Conservation (phyloP, 768 basidiomycete species). For the Daedaleopsis sinensis region DNA sequence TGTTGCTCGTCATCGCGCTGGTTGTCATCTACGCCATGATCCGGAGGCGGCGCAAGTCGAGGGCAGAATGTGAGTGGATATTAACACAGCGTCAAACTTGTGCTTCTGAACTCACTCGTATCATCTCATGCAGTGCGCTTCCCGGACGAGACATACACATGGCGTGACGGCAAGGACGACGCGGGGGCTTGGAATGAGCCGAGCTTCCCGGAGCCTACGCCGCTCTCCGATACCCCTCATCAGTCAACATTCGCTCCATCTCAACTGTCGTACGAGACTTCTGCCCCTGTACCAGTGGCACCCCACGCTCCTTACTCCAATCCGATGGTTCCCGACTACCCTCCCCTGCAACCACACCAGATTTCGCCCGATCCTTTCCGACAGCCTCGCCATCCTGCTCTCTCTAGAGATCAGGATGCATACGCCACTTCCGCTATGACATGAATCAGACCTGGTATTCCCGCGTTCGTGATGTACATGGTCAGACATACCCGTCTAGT, state of each 20-base stretch:
- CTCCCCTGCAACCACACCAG: not conserved
- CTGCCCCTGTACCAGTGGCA: not conserved
- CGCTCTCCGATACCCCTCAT: not conserved
- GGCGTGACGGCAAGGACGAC: too few species aligned
- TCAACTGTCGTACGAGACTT: not conserved
- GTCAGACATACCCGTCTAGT: too few species aligned
- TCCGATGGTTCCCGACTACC: not conserved
- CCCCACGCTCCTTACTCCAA: not conserved
- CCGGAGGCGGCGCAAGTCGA: not conserved
- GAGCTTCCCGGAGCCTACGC: not conserved
- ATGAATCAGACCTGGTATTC: too few species aligned
- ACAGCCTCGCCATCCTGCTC: not conserved
- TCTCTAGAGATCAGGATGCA: too few species aligned
- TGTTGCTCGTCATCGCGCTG: not conserved
- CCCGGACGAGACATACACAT: too few species aligned
- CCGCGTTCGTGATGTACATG: too few species aligned
- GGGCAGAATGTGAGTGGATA: not conserved
- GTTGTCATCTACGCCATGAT: not conserved
- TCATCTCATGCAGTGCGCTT: not conserved
- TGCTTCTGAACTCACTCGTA: not conserved
- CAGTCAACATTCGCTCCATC: not conserved
- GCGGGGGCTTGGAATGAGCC: too few species aligned
- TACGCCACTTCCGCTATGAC: too few species aligned
- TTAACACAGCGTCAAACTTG: not conserved
- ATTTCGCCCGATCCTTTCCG: not conserved